phyloP scores from a whole-genome alignment of 1,284 basidiomycete species.

The Agroathelia rolfsii region DNA sequence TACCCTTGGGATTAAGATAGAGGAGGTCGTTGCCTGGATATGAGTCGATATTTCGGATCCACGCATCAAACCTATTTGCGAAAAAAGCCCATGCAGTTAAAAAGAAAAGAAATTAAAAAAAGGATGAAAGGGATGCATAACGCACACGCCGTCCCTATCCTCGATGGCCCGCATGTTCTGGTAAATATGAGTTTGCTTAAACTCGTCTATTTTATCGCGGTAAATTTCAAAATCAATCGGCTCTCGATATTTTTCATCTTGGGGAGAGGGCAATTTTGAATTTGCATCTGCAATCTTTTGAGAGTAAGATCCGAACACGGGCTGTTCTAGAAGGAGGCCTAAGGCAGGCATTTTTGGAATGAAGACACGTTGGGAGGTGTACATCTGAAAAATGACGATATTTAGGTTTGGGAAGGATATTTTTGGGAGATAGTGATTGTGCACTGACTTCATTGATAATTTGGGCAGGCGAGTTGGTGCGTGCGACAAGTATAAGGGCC shows the following conservation, averaged over 20 bases:
- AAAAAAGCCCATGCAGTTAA: conserved; percentile 5
- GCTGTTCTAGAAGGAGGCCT: conserved; percentile 90
- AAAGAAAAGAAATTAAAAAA: conserved; percentile 7
- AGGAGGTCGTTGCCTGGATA: conserved; percentile 63
- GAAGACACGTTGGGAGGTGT: conserved; percentile 69
- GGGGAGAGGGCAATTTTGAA: conserved; percentile 38
- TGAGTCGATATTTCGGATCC: conserved; percentile 59
- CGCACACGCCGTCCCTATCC: conserved; percentile 70
- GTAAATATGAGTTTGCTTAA: conserved; percentile 83
- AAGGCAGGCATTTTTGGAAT: conserved; percentile 96
- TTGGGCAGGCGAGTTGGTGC: conserved; percentile 65
- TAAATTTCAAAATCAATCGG: conserved; percentile 66
- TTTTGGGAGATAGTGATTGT: neutral
- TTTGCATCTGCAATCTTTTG: conserved; percentile 52
- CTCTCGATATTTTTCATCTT: conserved; percentile 48
- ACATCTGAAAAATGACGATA: conserved; percentile 34
- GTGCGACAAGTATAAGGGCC: conserved; percentile 67
- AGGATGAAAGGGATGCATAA: conserved; percentile 13
- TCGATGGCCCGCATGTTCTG: conserved; percentile 78
- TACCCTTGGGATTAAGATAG: conserved; percentile 63
- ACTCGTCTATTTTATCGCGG: conserved; percentile 56
- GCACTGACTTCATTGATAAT: conserved; percentile 58
- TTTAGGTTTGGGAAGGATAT: neutral
- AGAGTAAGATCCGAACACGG: conserved; percentile 81
- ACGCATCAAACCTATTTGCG: conserved; percentile 58